A percentile compares a stretch with the other conserved stretches of the same genome.
Evolutionary conservation across 306 rosid genomes (phyloP).

Genomic region (Aeschynomene evenia): DNA sequence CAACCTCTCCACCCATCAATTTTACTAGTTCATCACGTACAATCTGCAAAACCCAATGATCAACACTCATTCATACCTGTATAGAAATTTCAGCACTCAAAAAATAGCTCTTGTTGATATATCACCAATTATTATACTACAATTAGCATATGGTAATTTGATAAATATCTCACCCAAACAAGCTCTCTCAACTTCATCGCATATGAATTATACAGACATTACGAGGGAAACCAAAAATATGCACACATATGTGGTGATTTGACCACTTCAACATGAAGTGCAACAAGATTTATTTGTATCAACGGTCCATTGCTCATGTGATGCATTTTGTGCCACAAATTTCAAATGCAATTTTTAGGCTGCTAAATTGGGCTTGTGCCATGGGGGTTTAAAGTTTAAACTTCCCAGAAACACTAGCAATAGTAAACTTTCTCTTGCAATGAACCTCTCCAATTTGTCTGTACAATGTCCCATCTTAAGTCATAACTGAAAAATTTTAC

Average conservation of each 20-base stretch:
- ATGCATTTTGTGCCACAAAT: slow-evolving; percentile 9
- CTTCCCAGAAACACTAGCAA: neutral
- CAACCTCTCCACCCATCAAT: slow-evolving; percentile 97
- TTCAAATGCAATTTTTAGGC: slow-evolving; percentile 2
- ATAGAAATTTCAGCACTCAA: slow-evolving; percentile 16
- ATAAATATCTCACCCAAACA: slow-evolving; percentile 8
- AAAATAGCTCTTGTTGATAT: neutral
- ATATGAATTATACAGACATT: neutral
- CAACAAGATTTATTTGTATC: slow-evolving; percentile 1
- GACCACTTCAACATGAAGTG: neutral
- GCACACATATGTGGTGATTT: neutral
- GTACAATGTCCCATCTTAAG: neutral
- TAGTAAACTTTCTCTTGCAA: neutral
- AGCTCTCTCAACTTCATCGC: slow-evolving; percentile 7
- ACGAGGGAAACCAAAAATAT: neutral
- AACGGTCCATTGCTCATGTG: neutral
- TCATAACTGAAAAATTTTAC: slow-evolving; percentile 25
- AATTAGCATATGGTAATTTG: neutral
- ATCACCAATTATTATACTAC: neutral
- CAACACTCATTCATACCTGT: slow-evolving; percentile 12
- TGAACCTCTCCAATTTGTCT: neutral
- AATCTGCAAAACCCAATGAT: slow-evolving; percentile 58
- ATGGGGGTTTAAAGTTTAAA: neutral
- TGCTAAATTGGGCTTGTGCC: neutral
- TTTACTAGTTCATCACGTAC: slow-evolving; percentile 89